These are phyloP conservation scores for Halteria grandinella DNA, from an alignment of 73 alveolate species.

Conservation along the genomic window DNA sequence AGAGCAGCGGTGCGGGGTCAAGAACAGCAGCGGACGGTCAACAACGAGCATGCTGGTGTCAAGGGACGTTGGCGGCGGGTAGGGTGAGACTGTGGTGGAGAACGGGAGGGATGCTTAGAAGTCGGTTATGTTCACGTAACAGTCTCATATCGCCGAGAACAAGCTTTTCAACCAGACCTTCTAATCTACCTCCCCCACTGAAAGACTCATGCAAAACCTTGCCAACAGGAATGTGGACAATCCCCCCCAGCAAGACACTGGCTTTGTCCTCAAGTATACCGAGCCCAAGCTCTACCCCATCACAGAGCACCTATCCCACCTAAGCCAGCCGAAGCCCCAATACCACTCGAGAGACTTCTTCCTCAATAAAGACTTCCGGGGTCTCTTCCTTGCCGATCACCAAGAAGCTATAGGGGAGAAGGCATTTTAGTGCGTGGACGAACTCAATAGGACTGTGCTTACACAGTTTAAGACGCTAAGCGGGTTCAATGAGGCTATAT, in stretches of 20 bases:
- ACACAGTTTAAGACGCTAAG: conserved; percentile 10
- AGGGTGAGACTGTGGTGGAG: not conserved
- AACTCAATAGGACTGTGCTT: conserved; percentile 8
- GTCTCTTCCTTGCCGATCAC: conserved; percentile 46
- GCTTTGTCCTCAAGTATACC: not conserved
- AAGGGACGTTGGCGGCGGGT: not conserved
- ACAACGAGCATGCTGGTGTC: not conserved
- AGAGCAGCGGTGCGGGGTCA: conserved; percentile 23
- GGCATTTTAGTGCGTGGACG: conserved; percentile 41
- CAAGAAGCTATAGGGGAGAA: conserved; percentile 47
- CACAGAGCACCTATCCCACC: not conserved
- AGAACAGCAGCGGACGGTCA: not conserved
- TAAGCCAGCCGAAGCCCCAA: conserved; percentile 3
- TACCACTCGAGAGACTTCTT: conserved; percentile 33
- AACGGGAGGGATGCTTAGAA: no score
- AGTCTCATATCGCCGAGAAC: not conserved
- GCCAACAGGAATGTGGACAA: not conserved
- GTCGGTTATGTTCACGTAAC: no score
- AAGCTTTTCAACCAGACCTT: not conserved
- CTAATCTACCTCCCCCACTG: not conserved
- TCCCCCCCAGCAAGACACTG: not conserved
- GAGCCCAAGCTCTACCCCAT: conserved; percentile 1
- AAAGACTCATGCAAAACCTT: not conserved
- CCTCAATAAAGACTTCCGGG: conserved; percentile 30
- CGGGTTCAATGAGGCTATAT: not conserved